Evolutionary conservation across 257 asterid species (phyloP).

Genomic region (Scutellaria minor): DNA sequence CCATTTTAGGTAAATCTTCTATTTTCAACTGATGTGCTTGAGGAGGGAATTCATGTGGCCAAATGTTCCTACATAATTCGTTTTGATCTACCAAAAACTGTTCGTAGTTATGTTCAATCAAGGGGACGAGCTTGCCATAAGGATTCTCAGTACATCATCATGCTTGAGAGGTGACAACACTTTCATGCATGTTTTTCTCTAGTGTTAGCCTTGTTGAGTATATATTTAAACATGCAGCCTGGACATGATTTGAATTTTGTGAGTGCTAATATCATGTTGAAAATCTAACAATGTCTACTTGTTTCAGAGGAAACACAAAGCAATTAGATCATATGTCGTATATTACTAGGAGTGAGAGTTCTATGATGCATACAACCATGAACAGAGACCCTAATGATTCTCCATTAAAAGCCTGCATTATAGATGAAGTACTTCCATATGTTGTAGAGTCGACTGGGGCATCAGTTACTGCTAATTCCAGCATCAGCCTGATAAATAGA

Average conservation of each 20-base stretch:
- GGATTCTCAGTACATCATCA: conserved; percentile 63
- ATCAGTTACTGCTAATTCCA: conserved; percentile 65
- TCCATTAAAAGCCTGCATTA: conserved; percentile 41
- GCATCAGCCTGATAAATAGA: conserved; percentile 63
- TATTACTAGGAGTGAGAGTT: conserved; percentile 59
- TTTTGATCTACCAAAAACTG: conserved; percentile 81
- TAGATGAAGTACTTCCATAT: conserved; percentile 47
- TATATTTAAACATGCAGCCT: neutral
- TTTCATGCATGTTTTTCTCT: conserved; percentile 11
- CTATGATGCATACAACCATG: conserved; percentile 48
- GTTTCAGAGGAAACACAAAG: conserved; percentile 72
- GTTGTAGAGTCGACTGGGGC: conserved; percentile 77
- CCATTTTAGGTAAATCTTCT: conserved; percentile 69
- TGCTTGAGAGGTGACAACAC: conserved; percentile 82
- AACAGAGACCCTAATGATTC: conserved; percentile 46
- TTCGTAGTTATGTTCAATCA: conserved; percentile 63
- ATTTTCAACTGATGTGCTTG: conserved; percentile 72
- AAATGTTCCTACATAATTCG: conserved; percentile 64
- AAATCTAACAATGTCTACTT: conserved; percentile 31
- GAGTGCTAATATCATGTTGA: neutral
- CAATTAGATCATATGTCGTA: conserved; percentile 60
- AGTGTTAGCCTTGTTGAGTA: neutral
- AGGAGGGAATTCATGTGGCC: conserved; percentile 69
- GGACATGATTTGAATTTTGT: neutral
- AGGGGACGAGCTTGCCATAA: conserved; percentile 59